Conservation (phyloP, 2,329 filamentous ascomycete species). For the Aphanocladium album region DNA sequence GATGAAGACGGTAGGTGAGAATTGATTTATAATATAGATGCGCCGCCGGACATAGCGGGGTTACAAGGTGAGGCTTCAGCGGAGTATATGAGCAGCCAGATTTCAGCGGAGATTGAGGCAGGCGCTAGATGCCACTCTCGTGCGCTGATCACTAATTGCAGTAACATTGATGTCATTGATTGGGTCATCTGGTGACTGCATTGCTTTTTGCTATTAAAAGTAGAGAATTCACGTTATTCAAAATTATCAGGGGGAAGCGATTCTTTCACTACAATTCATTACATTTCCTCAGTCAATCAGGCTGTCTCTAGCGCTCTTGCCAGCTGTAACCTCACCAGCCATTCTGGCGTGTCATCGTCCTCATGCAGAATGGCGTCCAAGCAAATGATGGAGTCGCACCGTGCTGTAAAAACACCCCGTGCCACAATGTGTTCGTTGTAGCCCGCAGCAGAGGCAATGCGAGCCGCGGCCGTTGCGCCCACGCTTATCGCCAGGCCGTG, state of each 20-base stretch:
- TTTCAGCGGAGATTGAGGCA: neutral
- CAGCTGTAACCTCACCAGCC: constrained; percentile 6
- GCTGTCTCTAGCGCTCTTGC: neutral
- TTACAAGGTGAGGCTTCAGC: neutral
- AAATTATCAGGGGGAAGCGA: too few species aligned
- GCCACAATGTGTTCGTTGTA: neutral
- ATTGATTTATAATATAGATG: constrained; percentile 1
- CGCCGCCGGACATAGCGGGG: constrained; percentile 2
- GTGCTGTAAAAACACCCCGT: neutral
- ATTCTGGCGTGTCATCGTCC: constrained; percentile 5
- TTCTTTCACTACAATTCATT: neutral
- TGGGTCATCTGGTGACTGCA: too few species aligned
- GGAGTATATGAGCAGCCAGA: neutral
- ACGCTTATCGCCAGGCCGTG: constrained; percentile 8
- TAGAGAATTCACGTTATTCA: too few species aligned
- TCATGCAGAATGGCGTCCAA: constrained; percentile 3
- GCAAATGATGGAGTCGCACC: constrained; percentile 1
- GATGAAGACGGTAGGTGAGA: too few species aligned
- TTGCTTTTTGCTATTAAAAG: too few species aligned
- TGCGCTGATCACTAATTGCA: neutral
- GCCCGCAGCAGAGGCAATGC: neutral
- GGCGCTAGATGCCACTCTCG: neutral
- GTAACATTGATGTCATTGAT: neutral
- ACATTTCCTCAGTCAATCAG: neutral
- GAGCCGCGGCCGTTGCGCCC: neutral